These are phyloP conservation scores for Raphanus sativus DNA, from an alignment of 345 rosid species.

Conservation along the genomic window DNA sequence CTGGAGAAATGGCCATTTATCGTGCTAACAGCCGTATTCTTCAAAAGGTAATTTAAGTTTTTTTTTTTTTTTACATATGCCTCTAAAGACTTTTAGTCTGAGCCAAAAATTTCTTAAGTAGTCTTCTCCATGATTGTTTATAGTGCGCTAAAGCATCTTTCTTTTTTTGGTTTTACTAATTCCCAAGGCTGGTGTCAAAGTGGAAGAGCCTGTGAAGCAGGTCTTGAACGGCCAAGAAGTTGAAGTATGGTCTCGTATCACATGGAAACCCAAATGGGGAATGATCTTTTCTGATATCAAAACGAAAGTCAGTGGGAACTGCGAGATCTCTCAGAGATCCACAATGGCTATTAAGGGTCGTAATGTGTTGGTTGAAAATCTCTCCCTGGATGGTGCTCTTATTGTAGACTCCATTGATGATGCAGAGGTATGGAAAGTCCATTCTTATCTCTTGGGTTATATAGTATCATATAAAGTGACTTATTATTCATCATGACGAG, in stretches of 20 bases:
- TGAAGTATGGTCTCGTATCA: constrained; percentile 86
- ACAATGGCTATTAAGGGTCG: constrained; percentile 70
- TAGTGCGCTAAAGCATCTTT: constrained; percentile 3
- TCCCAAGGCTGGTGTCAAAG: constrained; percentile 68
- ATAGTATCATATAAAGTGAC: constrained; percentile 8
- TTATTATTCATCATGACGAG: not conserved
- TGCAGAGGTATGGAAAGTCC: constrained; percentile 63
- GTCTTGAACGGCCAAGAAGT: constrained; percentile 89
- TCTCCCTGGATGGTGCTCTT: constrained; percentile 80
- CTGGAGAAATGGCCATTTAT: constrained; percentile 92
- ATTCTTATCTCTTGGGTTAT: constrained; percentile 5
- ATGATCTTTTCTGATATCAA: constrained; percentile 68
- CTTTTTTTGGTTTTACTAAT: constrained; percentile 19
- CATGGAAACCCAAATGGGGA: constrained; percentile 94
- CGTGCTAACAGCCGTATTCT: constrained; percentile 76
- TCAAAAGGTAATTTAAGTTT: constrained; percentile 47
- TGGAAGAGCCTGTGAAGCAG: constrained; percentile 59
- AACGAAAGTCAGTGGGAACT: constrained; percentile 58
- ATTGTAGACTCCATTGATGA: constrained; percentile 63
- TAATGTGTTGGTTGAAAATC: constrained; percentile 53
- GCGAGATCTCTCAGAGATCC: constrained; percentile 69
- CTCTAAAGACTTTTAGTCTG: not conserved
- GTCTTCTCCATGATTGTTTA: constrained; percentile 15
- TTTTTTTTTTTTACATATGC: not conserved
- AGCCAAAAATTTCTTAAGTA: not conserved